Base-by-base conservation (phyloP, 1,284 basidiomycete genomes). In the Cerrena zonata region DNA sequence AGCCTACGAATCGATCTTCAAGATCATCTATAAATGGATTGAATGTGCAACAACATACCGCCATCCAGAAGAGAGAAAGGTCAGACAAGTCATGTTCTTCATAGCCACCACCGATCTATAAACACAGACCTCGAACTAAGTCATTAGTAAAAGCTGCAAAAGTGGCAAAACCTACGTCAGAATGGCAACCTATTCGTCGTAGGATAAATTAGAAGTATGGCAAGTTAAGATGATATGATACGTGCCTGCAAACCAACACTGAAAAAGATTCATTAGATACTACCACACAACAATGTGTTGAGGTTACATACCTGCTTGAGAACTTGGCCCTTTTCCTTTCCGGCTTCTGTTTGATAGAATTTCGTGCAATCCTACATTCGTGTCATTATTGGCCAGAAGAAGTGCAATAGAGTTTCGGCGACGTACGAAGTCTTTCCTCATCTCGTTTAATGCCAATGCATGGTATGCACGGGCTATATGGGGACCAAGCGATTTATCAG, bases 231-330 rank as follows among this genome's bases (percentile, higher is more conserved):
- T 15, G 30, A 34, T 7, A 15, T 23, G 3, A 19, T 25, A 65
- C 70, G 58, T 56, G 77, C 84, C 83, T 51, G 75, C 65, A 58
- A 87, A 87, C 84, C 84, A 87, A 56, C 79, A 82, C 80, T 86
- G 49, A 22, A n/a, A 19, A 27, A 40, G n/a, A 15, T 39, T 23
- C 11, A 23, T 42, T 5, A 22, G 11, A 42, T n/a, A n/a, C n/a
- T n/a, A n/a, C n/a, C n/a, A n/a, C n/a, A n/a, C n/a, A n/a, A n/a
- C n/a, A n/a, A n/a, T n/a, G n/a, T n/a, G n/a, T n/a, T 1, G 51
- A n/a, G 40, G 39, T 15, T 27, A 39, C 70, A 59, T 50, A 79
- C 82, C 69, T 86, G 84, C 52, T 76, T 78, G 54, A 87, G 62
- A n/a, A 75, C 56, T 58, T 87, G 85, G 4, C 72, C 71, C 58